Evolutionary conservation across 164 flowering plant species (phyloP).

Genomic region (Berberis thunbergii): DNA sequence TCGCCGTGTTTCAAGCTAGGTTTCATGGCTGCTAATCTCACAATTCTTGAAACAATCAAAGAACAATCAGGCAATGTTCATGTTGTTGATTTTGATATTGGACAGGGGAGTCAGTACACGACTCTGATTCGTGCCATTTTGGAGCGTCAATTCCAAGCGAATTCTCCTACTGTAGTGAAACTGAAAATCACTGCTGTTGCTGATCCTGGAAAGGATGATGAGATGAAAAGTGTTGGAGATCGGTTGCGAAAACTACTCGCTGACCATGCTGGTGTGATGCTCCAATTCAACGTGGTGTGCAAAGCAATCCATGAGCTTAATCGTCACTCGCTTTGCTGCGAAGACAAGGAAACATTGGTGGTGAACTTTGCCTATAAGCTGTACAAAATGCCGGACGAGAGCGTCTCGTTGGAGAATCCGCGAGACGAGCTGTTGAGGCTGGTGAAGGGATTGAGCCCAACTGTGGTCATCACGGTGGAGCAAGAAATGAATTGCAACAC

Average conservation of each 20-base stretch:
- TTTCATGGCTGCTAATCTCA: slow-evolving; percentile 65
- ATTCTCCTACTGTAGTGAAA: slow-evolving; percentile 13
- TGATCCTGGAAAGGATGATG: slow-evolving; percentile 14
- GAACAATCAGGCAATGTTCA: slow-evolving; percentile 23
- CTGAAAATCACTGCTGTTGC: slow-evolving; percentile 42
- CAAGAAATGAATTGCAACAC: slow-evolving; percentile 80
- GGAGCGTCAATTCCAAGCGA: slow-evolving; percentile 8
- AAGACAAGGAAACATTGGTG: slow-evolving; percentile 46
- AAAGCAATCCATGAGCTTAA: slow-evolving; percentile 31
- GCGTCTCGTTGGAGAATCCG: slow-evolving; percentile 80
- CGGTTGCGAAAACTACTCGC: slow-evolving; percentile 37
- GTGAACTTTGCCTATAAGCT: slow-evolving; percentile 77
- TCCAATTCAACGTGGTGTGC: slow-evolving; percentile 24
- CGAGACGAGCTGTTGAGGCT: slow-evolving; percentile 74
- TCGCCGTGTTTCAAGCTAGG: slow-evolving; percentile 77
- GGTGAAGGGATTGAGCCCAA: slow-evolving; percentile 54
- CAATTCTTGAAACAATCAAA: slow-evolving; percentile 49
- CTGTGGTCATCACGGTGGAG: slow-evolving; percentile 67
- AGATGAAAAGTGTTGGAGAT: slow-evolving; percentile 26
- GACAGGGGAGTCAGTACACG: slow-evolving; percentile 56
- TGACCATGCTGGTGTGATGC: slow-evolving; percentile 27
- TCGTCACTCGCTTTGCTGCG: slow-evolving; percentile 43
- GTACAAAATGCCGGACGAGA: slow-evolving; percentile 68
- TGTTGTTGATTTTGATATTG: slow-evolving; percentile 44
- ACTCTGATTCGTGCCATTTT: slow-evolving; percentile 53